A percentile compares a stretch with the other conserved stretches of the same genome.
phyloP scores from a whole-genome alignment of 768 basidiomycete species.

The Podaxis pistillaris region DNA sequence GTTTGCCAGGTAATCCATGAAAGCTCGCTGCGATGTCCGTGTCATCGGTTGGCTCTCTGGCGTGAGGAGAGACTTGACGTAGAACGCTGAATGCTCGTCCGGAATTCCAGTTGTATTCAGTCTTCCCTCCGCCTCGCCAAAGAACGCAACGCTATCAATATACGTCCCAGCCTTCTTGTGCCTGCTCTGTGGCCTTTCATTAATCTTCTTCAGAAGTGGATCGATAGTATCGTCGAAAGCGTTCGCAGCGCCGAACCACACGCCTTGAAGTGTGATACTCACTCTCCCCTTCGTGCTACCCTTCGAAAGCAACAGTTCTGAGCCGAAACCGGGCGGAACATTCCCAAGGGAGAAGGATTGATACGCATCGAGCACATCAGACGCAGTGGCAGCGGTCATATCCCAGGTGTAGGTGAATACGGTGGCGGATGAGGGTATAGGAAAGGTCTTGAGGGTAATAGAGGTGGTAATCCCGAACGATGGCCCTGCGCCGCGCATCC shows the following conservation, averaged over 20 bases:
- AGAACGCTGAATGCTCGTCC: constrained; percentile 16
- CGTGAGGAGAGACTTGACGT: constrained; percentile 19
- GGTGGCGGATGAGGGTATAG: constrained; percentile 36
- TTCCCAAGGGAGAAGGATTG: constrained; percentile 32
- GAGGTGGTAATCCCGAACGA: constrained; percentile 44
- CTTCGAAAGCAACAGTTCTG: constrained; percentile 30
- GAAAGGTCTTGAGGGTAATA: constrained; percentile 36
- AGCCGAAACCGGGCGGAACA: constrained; percentile 33
- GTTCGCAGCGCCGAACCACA: constrained; percentile 33
- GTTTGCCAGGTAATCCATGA: constrained; percentile 14
- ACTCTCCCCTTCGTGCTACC: constrained; percentile 31
- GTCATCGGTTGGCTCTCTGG: constrained; percentile 19
- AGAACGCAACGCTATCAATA: constrained; percentile 14
- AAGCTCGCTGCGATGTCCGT: not conserved
- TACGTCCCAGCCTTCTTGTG: not conserved
- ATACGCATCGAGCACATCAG: constrained; percentile 30
- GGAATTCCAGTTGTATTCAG: constrained; percentile 17
- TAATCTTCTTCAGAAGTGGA: constrained; percentile 30
- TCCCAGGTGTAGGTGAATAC: constrained; percentile 40
- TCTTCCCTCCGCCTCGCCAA: constrained; percentile 5
- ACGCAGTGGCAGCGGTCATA: constrained; percentile 30
- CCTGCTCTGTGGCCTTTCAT: not conserved
- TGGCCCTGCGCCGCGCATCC: constrained; percentile 37
- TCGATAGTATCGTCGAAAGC: constrained; percentile 28
- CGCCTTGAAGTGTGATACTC: constrained; percentile 31